Base-by-base conservation (phyloP, 352 stramenopile species). In the Phytopythium sindhum region DNA sequence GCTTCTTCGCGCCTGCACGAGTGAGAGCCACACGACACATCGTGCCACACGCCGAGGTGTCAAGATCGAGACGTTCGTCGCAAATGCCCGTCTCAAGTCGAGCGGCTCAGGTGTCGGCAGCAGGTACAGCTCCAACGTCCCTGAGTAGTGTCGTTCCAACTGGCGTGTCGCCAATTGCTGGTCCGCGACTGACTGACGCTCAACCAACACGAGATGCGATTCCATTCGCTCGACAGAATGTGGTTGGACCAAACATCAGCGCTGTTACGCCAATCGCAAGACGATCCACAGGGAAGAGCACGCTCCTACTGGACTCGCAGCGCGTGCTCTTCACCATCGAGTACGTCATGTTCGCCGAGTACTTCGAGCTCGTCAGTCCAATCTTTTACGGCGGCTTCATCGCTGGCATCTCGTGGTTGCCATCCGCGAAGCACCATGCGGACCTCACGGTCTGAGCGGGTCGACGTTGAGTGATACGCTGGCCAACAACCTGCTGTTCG, bases 261-360 rank as follows among this genome's bases (percentile, higher is more conserved):
- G 8, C 31, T 8, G 31, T 35, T 35, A 8, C 31, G 8, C 31
- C 31, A 35, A 35, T 35, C 31, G 31, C 8, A 8, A 35, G 31
- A 8, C 31, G 31, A 8, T 35, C 8, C 31, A 35, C 31, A 35
- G 37, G 8, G 14, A 58, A 10, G 42, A 57, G 2, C 31, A 65
- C 17, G 55, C 23, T 73, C 3, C 63, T 61, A 10, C 15, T 48
- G 17, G 60, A 63, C 8, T 63, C 58, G 1, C 66, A 67, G 37
- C 29, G 57, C 24, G 42, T 72, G 17, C 50, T 74, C n/a, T 81
- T 71, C 47, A 67, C 63, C 4, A 69, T 65, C 29, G 73, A 81
- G 56, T 78, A 71, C 55, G 52, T 76, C 31, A 51, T 73, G 4
- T 60, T 78, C 2, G 56, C 68, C 24, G 73, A 81, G 63, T 81